Evolutionary conservation across 768 basidiomycete genomes (phyloP), one percentile per base, ranked within the genome.

Genomic region (Macrolepiota dolichaula): DNA sequence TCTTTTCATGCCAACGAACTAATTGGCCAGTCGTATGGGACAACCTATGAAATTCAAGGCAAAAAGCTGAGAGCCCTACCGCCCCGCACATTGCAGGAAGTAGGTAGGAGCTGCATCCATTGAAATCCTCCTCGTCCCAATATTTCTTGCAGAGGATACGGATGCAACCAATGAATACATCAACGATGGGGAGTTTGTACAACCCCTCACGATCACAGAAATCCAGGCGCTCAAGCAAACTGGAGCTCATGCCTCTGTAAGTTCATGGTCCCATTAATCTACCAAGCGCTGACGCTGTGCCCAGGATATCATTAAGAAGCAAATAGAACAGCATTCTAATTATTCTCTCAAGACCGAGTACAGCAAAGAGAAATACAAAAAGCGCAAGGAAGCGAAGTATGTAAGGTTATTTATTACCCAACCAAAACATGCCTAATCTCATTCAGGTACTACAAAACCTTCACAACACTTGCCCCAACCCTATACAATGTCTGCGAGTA

Each of bases 351-450:
- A 98, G 75, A 98, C 96, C 1, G 97, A 96, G 73, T 98, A 96
- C 73, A 95, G 92, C 74, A 98, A 99, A 74, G 96, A 98, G 69
- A 99, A 99, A 72, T 99, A 98, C 75, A 90, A 85, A 72, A 96
- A 96, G 72, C 82, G 94, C 40, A 99, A 99, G 73, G 93, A 96
- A 76, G 94, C 92, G 59, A 99, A 98, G 96, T 96, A 69, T 65
- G 87, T 71, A 50, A 19, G 44, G 29, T 55, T 42, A 24, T 37
- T 25, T 19, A 36, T 61, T 22, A 29, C 35, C 36, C 5, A n/a
- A 46, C 51, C 40, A 51, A 46, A 51, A 54, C 51, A 54, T 42
- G 51, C 62, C 51, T 35, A 64, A 12, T 4, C 1, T 42, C 54
- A 19, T 46, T 32, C 62, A 98, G 96, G 67, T 98, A 91, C 71